phyloP scores from a whole-genome alignment of 352 stramenopile genomes.

The Saprolegnia parasitica region DNA sequence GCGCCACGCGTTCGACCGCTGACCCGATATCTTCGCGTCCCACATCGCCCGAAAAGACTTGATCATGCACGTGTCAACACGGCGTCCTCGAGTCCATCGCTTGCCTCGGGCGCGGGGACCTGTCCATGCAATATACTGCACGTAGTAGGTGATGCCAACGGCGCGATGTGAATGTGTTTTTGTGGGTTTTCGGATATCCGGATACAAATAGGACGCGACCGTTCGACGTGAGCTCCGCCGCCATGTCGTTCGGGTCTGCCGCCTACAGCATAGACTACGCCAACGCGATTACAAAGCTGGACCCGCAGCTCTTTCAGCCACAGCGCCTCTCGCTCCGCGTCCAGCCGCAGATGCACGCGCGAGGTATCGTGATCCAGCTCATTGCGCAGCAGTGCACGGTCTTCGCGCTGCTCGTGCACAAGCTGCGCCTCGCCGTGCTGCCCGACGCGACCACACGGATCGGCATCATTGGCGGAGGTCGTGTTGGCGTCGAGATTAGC shows the following conservation, averaged over 20 bases:
- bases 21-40: no score
- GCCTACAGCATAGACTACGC: slow-evolving; percentile 20
- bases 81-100: no score
- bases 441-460: slow-evolving; percentile 35
- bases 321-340: slow-evolving; percentile 37
- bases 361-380: slow-evolving; percentile 35
- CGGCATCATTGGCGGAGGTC: slow-evolving; percentile 49
- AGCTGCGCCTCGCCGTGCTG: slow-evolving; percentile 30
- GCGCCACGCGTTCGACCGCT: no score
- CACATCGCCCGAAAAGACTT: no score
- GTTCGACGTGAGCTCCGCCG: neutral
- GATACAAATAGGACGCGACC: neutral
- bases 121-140: no score
- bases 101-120: no score
- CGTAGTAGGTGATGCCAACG: neutral
- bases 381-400: slow-evolving; percentile 45
- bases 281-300: slow-evolving; percentile 24
- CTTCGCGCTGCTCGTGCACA: slow-evolving; percentile 35
- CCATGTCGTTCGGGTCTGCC: neutral
- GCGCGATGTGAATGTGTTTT: neutral
- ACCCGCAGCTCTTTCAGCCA: slow-evolving; percentile 38
- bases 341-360: slow-evolving; percentile 36
- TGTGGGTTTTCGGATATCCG: neutral
- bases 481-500: slow-evolving; percentile 45
- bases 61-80: no score